These are phyloP conservation scores for Plantago ovata DNA, from an alignment of 257 asterid species.

Conservation along the genomic window DNA sequence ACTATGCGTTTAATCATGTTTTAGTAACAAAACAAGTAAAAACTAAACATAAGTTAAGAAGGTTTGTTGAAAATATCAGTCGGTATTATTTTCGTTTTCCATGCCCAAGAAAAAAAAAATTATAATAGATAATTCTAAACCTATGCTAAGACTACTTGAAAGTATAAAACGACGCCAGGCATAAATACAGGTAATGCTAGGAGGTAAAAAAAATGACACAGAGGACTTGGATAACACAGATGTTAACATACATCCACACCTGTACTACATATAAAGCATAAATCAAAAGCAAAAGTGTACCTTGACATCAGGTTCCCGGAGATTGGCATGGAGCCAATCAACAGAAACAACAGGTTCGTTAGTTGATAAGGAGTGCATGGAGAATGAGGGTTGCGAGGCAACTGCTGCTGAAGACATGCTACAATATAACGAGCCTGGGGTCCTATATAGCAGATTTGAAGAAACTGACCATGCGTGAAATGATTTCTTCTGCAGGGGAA, in stretches of 20 bases:
- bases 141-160: not conserved
- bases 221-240: not conserved
- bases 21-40: no score
- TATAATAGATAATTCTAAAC: not conserved
- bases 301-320: conserved; percentile 77
- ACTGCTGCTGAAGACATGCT: conserved; percentile 58
- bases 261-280: not conserved
- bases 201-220: not conserved
- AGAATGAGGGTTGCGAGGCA: conserved; percentile 52
- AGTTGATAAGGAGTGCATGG: conserved; percentile 41
- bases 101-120: not conserved
- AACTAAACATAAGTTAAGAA: no score
- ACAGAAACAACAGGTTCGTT: conserved; percentile 88
- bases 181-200: not conserved
- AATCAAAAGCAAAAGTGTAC: conserved; percentile 25
- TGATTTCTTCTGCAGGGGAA: conserved; percentile 40
- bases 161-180: not conserved
- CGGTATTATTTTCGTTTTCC: no score
- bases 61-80: no score
- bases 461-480: conserved; percentile 29
- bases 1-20: no score
- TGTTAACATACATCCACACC: not conserved
- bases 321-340: conserved; percentile 91
- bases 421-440: conserved; percentile 24
- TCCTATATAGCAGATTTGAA: conserved; percentile 33